These are phyloP conservation scores for Hypoxylon cercidicola DNA, from an alignment of 495 filamentous ascomycete genomes.

Conservation along the genomic window DNA sequence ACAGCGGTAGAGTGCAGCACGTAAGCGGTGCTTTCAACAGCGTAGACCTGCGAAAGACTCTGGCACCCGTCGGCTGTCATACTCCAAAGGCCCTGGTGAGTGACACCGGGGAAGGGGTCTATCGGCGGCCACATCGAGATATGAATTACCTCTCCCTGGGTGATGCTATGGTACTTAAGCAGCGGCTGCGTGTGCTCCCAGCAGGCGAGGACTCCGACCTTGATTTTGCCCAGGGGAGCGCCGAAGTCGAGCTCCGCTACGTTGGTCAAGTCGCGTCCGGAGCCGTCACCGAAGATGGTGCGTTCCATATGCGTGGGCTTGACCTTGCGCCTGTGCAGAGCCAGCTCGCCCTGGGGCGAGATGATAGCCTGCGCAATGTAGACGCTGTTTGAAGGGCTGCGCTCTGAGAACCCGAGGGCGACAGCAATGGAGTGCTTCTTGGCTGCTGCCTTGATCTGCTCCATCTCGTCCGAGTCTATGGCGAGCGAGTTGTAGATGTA, in stretches of 20 bases:
- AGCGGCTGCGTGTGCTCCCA: slow-evolving; percentile 71
- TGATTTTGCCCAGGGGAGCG: slow-evolving; percentile 45
- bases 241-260: slow-evolving; percentile 58
- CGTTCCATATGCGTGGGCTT: slow-evolving; percentile 73
- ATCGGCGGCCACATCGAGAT: slow-evolving; percentile 67
- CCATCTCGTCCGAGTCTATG: slow-evolving; percentile 59
- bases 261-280: slow-evolving; percentile 50
- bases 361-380: slow-evolving; percentile 70
- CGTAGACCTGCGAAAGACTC: slow-evolving; percentile 58
- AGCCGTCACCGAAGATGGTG: slow-evolving; percentile 67
- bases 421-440: slow-evolving; percentile 58
- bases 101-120: slow-evolving; percentile 34
- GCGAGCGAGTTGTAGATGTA: slow-evolving; percentile 64
- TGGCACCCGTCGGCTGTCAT: slow-evolving; percentile 51
- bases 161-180: slow-evolving; percentile 65
- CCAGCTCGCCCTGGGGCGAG: slow-evolving; percentile 55
- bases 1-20: slow-evolving; percentile 61
- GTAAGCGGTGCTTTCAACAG: slow-evolving; percentile 63
- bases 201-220: slow-evolving; percentile 62
- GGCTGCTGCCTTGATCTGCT: slow-evolving; percentile 53
- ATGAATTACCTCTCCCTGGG: slow-evolving; percentile 65
- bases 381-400: slow-evolving; percentile 52
- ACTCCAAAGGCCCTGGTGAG: slow-evolving; percentile 43
- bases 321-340: slow-evolving; percentile 62
- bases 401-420: slow-evolving; percentile 65